Evolutionary conservation across 345 rosid species (phyloP), one percentile per base, ranked within the genome.

Genomic region (Linum lewisii): DNA sequence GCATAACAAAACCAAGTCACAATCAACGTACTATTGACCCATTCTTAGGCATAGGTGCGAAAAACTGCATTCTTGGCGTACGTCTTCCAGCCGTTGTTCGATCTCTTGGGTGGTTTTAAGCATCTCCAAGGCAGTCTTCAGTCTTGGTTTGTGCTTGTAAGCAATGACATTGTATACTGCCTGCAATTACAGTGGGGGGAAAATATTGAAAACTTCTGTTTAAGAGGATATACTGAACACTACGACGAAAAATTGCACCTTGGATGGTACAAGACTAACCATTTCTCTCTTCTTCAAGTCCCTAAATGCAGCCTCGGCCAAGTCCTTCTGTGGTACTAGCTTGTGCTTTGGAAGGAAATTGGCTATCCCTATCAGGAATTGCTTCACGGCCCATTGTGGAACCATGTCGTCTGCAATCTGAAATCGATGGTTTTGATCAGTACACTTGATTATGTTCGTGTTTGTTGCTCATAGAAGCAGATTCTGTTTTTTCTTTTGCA

Each of bases 361-460:
- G 51, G 97, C 87, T 6, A 93, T 38, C 34, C 84, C 88, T 0
- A 90, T 87, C 69, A 93, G 78, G 23, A 93, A 21, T 68, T 81
- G 76, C 45, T 74, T 76, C 62, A 90, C 25, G 1, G 84, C 32
- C 56, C 70, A 66, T 9, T 92, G 86, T 13, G 99, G 99, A 65
- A 73, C 77, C 82, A 93, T 73, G 70, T 87, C 84, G 63, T 87
- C 99, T 65, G 97, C 86, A 71, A 93, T 87, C 99, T 93, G 69
- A 11, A 74, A 24, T 24, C 29, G 69, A 19, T 49, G 8, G 45
- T 63, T 29, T 25, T 23, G 36, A 61, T 65, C 56, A 66, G 10
- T 24, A 38, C 23, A 69, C 44, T 32, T 19, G 65, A 58, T 21
- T 51, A 32, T 9, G 34, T 42, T n/a, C n/a, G 47, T 42, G 47